These are phyloP conservation scores for Dactylellina drechsleri DNA, from an alignment of 2,329 filamentous ascomycete species.

Conservation along the genomic window DNA sequence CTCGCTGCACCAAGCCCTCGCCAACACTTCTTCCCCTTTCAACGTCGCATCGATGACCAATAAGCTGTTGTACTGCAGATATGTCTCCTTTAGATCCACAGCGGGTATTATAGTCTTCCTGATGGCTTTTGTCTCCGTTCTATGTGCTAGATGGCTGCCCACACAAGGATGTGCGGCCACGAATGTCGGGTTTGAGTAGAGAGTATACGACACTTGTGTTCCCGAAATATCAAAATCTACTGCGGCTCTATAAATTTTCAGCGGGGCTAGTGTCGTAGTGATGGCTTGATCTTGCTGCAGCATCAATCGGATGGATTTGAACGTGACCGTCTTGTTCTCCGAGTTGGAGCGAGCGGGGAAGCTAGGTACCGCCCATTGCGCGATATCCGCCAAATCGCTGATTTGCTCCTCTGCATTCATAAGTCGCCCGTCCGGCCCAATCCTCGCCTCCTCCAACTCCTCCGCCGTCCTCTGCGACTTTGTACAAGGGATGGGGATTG, in stretches of 20 bases:
- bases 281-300: slow-evolving; percentile 51
- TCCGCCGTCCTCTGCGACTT: slow-evolving; percentile 52
- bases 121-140: slow-evolving; percentile 51
- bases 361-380: slow-evolving; percentile 41
- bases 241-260: slow-evolving; percentile 49
- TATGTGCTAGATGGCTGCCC: slow-evolving; percentile 42
- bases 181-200: slow-evolving; percentile 54
- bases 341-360: slow-evolving; percentile 40
- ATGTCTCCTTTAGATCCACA: slow-evolving; percentile 49
- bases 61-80: slow-evolving; percentile 48
- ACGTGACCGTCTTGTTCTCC: slow-evolving; percentile 29
- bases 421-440: slow-evolving; percentile 41
- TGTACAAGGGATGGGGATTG: slow-evolving; percentile 46
- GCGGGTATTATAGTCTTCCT: slow-evolving; percentile 50
- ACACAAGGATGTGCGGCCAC: slow-evolving; percentile 53
- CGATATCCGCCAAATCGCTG: slow-evolving; percentile 52
- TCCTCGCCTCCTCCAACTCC: slow-evolving; percentile 44
- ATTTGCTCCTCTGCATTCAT: slow-evolving; percentile 53
- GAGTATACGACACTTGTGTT: slow-evolving; percentile 40
- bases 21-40: slow-evolving; percentile 49
- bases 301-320: slow-evolving; percentile 41
- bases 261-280: slow-evolving; percentile 33
- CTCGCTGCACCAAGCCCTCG: slow-evolving; percentile 54
- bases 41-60: slow-evolving; percentile 53
- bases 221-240: slow-evolving; percentile 54